Conservation (phyloP, 805 yeast species). For the Candida krabiensis region DNA sequence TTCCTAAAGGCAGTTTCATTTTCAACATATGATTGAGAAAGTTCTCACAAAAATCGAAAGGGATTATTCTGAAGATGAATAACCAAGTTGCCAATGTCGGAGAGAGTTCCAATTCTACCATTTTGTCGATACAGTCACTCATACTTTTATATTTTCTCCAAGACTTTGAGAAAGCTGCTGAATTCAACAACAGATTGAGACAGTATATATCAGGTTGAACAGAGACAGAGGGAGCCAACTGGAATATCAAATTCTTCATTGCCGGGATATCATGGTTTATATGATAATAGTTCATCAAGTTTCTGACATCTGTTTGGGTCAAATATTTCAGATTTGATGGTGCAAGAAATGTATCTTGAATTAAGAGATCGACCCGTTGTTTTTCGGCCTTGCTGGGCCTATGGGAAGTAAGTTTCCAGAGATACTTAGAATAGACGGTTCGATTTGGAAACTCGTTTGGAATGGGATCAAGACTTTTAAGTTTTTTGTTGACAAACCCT, state of each 20-base stretch:
- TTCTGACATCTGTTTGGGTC: background rate
- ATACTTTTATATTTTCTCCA: background rate
- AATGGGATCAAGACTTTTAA: too few species aligned
- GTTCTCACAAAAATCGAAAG: background rate
- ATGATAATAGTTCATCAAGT: constrained; percentile 4
- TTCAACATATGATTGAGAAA: constrained; percentile 9
- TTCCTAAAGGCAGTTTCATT: constrained; percentile 10
- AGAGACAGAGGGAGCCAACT: constrained; percentile 7
- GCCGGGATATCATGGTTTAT: constrained; percentile 5
- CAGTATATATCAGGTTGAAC: constrained; percentile 12
- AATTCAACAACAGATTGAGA: constrained; percentile 10
- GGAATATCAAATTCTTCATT: constrained; percentile 9
- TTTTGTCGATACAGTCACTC: constrained; percentile 4
- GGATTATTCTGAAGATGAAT: constrained; percentile 6
- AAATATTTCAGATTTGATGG: constrained; percentile 2
- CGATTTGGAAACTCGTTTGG: too few species aligned
- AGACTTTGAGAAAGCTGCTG: background rate
- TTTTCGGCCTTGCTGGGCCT: background rate
- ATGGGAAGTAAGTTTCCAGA: background rate
- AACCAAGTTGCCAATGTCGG: constrained; percentile 18
- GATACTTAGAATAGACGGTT: background rate
- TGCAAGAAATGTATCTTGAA: background rate
- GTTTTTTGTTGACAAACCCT: too few species aligned
- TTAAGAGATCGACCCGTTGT: background rate
- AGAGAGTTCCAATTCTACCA: constrained; percentile 7